Conservation (phyloP, 2,329 filamentous ascomycete genomes). For the Calycina herbarum region DNA sequence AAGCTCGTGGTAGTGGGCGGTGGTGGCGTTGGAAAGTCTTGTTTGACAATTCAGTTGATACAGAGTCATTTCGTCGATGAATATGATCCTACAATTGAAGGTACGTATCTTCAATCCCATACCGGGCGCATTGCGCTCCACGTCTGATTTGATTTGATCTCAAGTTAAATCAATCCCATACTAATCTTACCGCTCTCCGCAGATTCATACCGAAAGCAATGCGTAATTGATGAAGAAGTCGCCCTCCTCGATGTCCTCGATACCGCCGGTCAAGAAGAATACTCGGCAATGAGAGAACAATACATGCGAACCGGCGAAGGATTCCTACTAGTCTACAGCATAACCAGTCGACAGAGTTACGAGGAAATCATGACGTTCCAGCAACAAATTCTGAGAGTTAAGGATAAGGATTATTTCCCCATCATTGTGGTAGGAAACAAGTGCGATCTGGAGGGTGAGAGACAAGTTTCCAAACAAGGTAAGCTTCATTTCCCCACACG, state of each 20-base stretch:
- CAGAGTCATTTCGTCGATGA: slow-evolving; percentile 98
- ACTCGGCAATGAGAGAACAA: slow-evolving; percentile 98
- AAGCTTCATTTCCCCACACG: slow-evolving; percentile 33
- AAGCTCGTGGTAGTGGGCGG: slow-evolving; percentile 97
- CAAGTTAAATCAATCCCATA: not conserved
- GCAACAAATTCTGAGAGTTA: slow-evolving; percentile 96
- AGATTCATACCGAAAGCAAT: slow-evolving; percentile 99
- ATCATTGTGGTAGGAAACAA: slow-evolving; percentile 99
- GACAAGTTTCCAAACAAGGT: slow-evolving; percentile 92
- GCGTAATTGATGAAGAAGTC: slow-evolving; percentile 96
- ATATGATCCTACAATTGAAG: slow-evolving; percentile 99
- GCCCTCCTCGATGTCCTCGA: slow-evolving; percentile 97
- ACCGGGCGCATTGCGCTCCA: slow-evolving; percentile 5
- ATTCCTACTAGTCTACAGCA: slow-evolving; percentile 96
- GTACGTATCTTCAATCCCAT: slow-evolving; percentile 49
- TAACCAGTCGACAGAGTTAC: slow-evolving; percentile 94
- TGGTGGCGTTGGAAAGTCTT: slow-evolving; percentile 98
- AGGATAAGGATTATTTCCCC: slow-evolving; percentile 99
- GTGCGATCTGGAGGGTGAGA: slow-evolving; percentile 93
- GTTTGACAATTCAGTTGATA: slow-evolving; percentile 89
- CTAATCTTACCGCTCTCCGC: slow-evolving; percentile 19
- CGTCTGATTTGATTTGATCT: not conserved
- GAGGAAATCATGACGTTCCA: slow-evolving; percentile 99
- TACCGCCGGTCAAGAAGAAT: slow-evolving; percentile 97
- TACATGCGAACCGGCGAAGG: slow-evolving; percentile 99